These are phyloP conservation scores for Escallonia rubra DNA, from an alignment of 129 eudicot species.

Conservation along the genomic window DNA sequence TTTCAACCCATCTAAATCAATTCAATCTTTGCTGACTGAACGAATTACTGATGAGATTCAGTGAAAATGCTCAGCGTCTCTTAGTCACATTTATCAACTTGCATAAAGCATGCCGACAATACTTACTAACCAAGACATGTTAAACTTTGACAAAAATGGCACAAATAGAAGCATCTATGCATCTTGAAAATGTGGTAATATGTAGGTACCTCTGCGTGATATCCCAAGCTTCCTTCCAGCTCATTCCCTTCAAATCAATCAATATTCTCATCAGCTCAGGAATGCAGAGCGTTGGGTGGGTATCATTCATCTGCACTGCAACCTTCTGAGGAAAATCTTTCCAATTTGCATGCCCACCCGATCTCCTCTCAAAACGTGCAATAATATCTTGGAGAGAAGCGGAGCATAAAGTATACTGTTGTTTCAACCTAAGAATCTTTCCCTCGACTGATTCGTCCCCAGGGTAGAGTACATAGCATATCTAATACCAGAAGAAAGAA, in stretches of 20 bases:
- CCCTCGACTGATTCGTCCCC: constrained; percentile 94
- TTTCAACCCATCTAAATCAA: neutral
- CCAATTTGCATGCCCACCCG: constrained; percentile 59
- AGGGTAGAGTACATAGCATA: constrained; percentile 77
- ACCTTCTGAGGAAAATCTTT: constrained; percentile 82
- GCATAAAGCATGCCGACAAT: neutral
- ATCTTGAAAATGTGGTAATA: neutral
- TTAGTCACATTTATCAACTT: neutral
- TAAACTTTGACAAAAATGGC: neutral
- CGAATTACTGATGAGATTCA: neutral
- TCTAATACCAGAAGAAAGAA: constrained; percentile 43
- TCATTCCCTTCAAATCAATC: constrained; percentile 82
- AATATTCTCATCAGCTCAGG: constrained; percentile 93
- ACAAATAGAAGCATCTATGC: neutral
- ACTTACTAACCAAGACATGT: neutral
- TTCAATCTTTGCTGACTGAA: neutral
- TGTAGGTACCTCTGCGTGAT: constrained; percentile 70
- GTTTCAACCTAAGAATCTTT: constrained; percentile 80
- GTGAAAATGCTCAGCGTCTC: neutral
- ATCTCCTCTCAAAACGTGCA: constrained; percentile 79
- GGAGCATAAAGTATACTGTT: constrained; percentile 90
- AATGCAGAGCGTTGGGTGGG: constrained; percentile 96
- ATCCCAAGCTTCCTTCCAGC: constrained; percentile 88
- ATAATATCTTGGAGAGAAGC: constrained; percentile 96
- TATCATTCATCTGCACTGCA: constrained; percentile 98